phyloP scores from a whole-genome alignment of 2,329 filamentous ascomycete genomes.

The Fusarium sp. region DNA sequence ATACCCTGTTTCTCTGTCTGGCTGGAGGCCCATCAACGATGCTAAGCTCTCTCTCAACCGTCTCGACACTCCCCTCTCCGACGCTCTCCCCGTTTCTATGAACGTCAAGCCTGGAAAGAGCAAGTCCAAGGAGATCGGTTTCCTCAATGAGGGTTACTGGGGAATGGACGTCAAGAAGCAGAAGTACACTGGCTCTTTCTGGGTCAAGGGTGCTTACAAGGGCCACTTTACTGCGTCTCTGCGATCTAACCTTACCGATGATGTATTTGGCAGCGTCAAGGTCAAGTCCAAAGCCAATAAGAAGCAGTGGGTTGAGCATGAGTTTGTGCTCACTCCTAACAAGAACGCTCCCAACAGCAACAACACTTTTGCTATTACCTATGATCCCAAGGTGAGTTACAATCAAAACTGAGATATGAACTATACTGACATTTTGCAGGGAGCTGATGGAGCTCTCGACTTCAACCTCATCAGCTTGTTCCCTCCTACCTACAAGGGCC shows the following conservation, averaged over 20 bases:
- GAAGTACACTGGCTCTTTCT: constrained; percentile 63
- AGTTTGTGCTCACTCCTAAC: constrained; percentile 55
- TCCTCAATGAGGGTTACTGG: constrained; percentile 67
- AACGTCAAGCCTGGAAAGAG: constrained; percentile 51
- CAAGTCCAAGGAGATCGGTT: constrained; percentile 52
- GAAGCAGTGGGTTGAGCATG: constrained; percentile 63
- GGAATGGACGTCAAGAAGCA: constrained; percentile 63
- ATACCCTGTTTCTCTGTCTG: constrained; percentile 56
- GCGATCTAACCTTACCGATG: constrained; percentile 55
- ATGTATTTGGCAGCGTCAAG: constrained; percentile 58
- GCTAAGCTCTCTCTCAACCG: constrained; percentile 59
- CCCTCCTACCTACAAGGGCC: constrained; percentile 67
- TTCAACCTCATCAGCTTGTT: constrained; percentile 70
- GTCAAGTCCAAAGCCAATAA: constrained; percentile 56
- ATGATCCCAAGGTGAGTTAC: constrained; percentile 51
- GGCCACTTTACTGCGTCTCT: constrained; percentile 60
- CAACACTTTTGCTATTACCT: constrained; percentile 66
- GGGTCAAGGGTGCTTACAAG: constrained; percentile 61
- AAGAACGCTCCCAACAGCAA: constrained; percentile 63
- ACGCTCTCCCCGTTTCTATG: constrained; percentile 63
- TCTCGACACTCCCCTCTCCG: constrained; percentile 59
- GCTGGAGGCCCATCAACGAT: constrained; percentile 57
- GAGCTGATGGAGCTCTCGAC: constrained; percentile 57
- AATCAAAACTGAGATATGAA: rapidly evolving
- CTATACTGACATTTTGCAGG: constrained; percentile 33